phyloP scores from a whole-genome alignment of 176 grass and related monocot genomes.

The Oropetium thomaeum region DNA sequence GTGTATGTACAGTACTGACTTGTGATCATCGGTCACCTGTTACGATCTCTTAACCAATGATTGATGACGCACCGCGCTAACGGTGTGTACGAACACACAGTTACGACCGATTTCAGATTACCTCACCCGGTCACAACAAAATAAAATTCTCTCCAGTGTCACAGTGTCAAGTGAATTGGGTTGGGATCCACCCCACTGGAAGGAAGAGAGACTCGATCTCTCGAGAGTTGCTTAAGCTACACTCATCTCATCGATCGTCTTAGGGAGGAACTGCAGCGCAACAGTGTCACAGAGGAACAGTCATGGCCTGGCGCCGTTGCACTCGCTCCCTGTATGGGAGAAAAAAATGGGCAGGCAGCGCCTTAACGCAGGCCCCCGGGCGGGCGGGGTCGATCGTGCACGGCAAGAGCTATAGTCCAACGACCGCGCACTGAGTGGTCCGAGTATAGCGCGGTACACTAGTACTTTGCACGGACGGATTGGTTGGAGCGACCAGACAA shows the following conservation, averaged over 20 bases:
- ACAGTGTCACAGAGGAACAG: neutral
- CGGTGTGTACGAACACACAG: neutral
- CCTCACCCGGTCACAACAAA: neutral
- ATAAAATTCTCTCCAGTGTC: no score
- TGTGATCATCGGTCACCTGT: no score
- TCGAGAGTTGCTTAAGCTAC: constrained; percentile 41
- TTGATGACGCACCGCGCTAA: neutral
- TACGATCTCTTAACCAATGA: no score
- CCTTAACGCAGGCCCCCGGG: constrained; percentile 27
- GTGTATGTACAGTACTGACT: neutral
- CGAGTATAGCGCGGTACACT: constrained; percentile 5
- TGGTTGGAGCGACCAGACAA: constrained; percentile 1
- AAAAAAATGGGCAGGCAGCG: constrained; percentile 34
- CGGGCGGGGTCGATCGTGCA: neutral
- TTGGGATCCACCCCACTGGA: neutral
- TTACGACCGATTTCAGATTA: no score
- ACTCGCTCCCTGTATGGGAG: neutral
- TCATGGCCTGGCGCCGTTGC: constrained; percentile 1
- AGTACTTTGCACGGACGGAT: constrained; percentile 24
- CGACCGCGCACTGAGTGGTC: constrained; percentile 26
- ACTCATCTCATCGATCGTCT: constrained; percentile 35
- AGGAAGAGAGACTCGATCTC: neutral
- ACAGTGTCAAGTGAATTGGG: no score
- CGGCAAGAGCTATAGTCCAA: constrained; percentile 23
- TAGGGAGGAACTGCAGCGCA: neutral